Conservation (phyloP, 2,329 filamentous ascomycete genomes). For the Exophiala aquamarina region DNA sequence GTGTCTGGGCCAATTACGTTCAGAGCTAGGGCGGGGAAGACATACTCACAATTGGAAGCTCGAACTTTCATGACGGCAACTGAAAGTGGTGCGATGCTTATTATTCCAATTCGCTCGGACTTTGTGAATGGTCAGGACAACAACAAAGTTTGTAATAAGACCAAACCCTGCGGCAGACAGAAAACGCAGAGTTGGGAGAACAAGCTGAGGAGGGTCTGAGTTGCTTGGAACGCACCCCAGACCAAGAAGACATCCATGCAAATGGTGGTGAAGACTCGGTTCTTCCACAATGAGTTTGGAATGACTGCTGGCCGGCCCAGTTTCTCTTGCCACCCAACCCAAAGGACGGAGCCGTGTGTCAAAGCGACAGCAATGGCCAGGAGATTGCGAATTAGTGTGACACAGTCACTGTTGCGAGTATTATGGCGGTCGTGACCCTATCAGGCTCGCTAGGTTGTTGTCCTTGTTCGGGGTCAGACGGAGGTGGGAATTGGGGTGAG, state of each 20-base stretch:
- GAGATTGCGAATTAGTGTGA: too few relatives aligned
- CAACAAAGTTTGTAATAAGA: constrained; percentile 44
- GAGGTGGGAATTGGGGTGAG: too few relatives aligned
- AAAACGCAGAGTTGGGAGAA: constrained; percentile 50
- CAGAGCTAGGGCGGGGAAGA: too few relatives aligned
- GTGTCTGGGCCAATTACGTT: too few relatives aligned
- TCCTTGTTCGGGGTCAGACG: too few relatives aligned
- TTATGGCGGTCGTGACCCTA: too few relatives aligned
- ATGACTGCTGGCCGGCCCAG: constrained; percentile 56
- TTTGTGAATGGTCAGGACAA: constrained; percentile 47
- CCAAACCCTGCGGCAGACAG: constrained; percentile 40
- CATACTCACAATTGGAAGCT: too few relatives aligned
- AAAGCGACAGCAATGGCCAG: constrained; percentile 45
- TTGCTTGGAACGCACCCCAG: constrained; percentile 46
- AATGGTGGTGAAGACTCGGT: constrained; percentile 55
- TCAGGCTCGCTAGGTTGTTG: too few relatives aligned
- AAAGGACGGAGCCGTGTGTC: constrained; percentile 53
- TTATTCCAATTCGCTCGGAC: too few relatives aligned
- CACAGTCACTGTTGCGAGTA: too few relatives aligned
- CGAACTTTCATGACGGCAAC: too few relatives aligned
- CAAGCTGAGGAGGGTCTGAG: constrained; percentile 36
- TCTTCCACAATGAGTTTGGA: constrained; percentile 63
- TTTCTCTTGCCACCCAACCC: constrained; percentile 54
- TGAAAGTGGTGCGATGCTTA: too few relatives aligned
- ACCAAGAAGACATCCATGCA: constrained; percentile 53